These are phyloP conservation scores for Calonectria hongkongensis DNA, from an alignment of 2,329 filamentous ascomycete genomes.

Conservation along the genomic window DNA sequence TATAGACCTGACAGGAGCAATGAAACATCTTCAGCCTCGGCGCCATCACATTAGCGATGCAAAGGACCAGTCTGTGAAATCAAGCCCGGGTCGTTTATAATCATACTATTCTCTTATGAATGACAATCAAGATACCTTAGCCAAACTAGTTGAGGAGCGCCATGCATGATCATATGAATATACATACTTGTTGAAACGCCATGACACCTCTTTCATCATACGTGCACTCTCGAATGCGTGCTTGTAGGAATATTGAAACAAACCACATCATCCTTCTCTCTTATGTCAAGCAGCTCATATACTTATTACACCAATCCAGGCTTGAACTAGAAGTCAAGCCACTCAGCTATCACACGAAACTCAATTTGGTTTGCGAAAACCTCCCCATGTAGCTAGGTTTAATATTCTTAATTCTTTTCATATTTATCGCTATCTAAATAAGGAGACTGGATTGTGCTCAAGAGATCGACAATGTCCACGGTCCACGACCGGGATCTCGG, in stretches of 20 bases:
- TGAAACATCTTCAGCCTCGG: neutral
- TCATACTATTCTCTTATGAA: too few species aligned
- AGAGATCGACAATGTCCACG: conserved; percentile 20
- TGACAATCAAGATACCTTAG: neutral
- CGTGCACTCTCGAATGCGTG: too few species aligned
- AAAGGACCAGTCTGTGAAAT: neutral
- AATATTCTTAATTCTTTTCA: conserved; percentile 20
- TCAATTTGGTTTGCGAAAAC: neutral
- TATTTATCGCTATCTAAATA: conserved; percentile 35
- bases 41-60: neutral
- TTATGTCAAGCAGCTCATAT: too few species aligned
- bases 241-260: neutral
- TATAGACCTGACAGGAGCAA: neutral
- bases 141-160: neutral
- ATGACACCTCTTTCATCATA: too few species aligned
- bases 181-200: too few species aligned
- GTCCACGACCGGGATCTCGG: conserved; percentile 5
- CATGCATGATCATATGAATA: neutral
- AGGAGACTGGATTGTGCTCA: conserved; percentile 28
- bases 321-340: too few species aligned
- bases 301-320: neutral
- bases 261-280: neutral
- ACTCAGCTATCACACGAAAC: neutral
- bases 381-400: neutral
- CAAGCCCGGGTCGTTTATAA: neutral